These are phyloP conservation scores for Aureobasidium sp. DNA, from an alignment of 2,329 filamentous ascomycete species.

Conservation along the genomic window DNA sequence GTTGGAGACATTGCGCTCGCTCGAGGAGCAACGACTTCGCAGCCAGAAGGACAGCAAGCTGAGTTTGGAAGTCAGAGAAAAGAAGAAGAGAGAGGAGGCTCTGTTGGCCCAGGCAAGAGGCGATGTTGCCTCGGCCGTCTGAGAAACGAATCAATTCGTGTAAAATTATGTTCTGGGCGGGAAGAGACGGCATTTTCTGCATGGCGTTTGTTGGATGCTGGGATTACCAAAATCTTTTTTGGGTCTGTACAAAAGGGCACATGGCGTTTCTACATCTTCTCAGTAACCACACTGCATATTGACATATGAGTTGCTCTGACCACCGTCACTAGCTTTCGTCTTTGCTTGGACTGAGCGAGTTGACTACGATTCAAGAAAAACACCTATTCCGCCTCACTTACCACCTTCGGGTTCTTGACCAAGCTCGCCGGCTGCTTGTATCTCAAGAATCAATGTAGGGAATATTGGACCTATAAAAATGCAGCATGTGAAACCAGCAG, in stretches of 20 bases:
- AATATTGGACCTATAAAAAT: too few relatives aligned
- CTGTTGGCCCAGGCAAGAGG: conserved; percentile 50
- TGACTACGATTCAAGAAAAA: too few relatives aligned
- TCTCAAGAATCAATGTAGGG: too few relatives aligned
- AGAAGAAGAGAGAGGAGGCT: conserved; percentile 56
- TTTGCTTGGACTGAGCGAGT: too few relatives aligned
- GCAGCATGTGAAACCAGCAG: too few relatives aligned
- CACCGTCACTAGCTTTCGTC: too few relatives aligned
- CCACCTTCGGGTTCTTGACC: neutral
- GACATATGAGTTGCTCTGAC: too few relatives aligned
- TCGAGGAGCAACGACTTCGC: conserved; percentile 49
- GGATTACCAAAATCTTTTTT: neutral
- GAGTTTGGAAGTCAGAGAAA: conserved; percentile 47
- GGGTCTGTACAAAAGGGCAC: neutral
- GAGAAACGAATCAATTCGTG: neutral
- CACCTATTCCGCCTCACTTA: neutral
- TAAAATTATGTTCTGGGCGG: neutral
- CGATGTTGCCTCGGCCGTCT: conserved; percentile 30
- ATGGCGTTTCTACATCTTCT: neutral
- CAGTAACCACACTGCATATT: too few relatives aligned
- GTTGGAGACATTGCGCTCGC: conserved; percentile 48
- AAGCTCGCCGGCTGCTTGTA: too few relatives aligned
- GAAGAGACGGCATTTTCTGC: neutral
- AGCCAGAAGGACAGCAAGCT: conserved; percentile 50
- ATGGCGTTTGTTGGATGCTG: conserved; percentile 4